phyloP scores from a whole-genome alignment of 2,329 filamentous ascomycete genomes.

The Septoria petroselini region DNA sequence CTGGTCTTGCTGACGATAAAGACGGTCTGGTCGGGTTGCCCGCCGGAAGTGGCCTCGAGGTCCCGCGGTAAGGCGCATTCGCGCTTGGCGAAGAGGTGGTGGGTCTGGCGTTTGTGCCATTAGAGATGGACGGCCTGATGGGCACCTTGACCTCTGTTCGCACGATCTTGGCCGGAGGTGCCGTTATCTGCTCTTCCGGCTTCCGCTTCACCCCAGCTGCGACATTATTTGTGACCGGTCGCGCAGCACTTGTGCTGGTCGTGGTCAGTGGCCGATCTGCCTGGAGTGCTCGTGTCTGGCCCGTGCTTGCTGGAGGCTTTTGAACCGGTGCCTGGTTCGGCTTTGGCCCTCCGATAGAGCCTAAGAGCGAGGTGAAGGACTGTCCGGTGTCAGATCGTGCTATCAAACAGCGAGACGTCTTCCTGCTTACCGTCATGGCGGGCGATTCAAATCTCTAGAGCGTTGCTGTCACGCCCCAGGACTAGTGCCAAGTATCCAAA shows the following conservation, averaged over 20 bases:
- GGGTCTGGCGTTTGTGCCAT: conserved; percentile 24
- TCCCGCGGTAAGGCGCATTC: conserved; percentile 19
- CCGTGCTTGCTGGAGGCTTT: conserved; percentile 11
- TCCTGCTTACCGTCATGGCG: conserved; percentile 20
- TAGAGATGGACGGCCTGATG: conserved; percentile 27
- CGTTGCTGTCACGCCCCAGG: not conserved
- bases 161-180: conserved; percentile 36
- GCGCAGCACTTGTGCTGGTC: conserved; percentile 17
- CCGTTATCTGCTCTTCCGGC: conserved; percentile 39
- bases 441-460: not conserved
- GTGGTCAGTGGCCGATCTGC: conserved; percentile 9
- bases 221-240: conserved; percentile 28
- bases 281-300: conserved; percentile 21
- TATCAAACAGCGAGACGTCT: not conserved
- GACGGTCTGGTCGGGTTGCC: conserved; percentile 21
- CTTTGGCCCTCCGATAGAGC: conserved; percentile 30
- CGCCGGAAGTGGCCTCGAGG: conserved; percentile 15
- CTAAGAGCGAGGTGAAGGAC: conserved; percentile 35
- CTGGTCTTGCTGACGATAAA: conserved; percentile 5
- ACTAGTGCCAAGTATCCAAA: conserved; percentile 1
- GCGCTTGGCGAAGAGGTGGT: conserved; percentile 24
- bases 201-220: conserved; percentile 37
- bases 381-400: conserved; percentile 25
- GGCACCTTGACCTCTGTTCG: conserved; percentile 31
- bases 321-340: conserved; percentile 25